Conservation (phyloP, 768 basidiomycete species). For the Phlegmacium glaucopus region DNA sequence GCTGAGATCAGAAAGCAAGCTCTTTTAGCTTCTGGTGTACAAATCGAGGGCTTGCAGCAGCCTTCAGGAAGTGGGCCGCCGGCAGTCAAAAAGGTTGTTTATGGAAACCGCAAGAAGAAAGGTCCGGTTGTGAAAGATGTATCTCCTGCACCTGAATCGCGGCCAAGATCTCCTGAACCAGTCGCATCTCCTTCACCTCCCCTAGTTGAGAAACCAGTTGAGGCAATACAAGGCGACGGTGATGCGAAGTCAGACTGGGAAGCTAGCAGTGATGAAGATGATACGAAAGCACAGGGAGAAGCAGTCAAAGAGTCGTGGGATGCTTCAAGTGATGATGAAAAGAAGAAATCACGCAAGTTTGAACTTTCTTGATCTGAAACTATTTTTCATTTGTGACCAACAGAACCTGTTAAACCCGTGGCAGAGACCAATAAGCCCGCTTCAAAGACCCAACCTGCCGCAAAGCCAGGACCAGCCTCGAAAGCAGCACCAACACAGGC, state of each 20-base stretch:
- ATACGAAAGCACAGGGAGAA: constrained; percentile 14
- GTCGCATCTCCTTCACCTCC: constrained; percentile 21
- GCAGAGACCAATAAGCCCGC: neutral
- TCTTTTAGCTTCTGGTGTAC: constrained; percentile 82
- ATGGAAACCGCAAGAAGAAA: constrained; percentile 83
- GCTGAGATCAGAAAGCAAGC: constrained; percentile 91
- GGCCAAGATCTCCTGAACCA: constrained; percentile 46
- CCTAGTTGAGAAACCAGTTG: constrained; percentile 26
- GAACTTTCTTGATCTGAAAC: neutral
- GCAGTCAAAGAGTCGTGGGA: constrained; percentile 47
- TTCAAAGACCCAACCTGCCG: constrained; percentile 7
- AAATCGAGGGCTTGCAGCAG: constrained; percentile 86
- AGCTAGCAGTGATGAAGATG: constrained; percentile 57
- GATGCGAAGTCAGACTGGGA: constrained; percentile 60
- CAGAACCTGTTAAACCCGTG: neutral
- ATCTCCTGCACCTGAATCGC: constrained; percentile 52
- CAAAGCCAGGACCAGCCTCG: neutral
- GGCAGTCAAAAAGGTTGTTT: constrained; percentile 71
- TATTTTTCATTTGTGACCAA: neutral
- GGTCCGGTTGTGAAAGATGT: constrained; percentile 47
- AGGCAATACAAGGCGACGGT: constrained; percentile 17
- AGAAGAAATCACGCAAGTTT: constrained; percentile 5
- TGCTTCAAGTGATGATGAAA: constrained; percentile 46
- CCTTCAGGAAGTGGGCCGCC: constrained; percentile 35
- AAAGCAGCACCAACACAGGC: constrained; percentile 17